These are phyloP conservation scores for Nitzschia sp. DNA, from an alignment of 108 stramenopile genomes.

Conservation along the genomic window DNA sequence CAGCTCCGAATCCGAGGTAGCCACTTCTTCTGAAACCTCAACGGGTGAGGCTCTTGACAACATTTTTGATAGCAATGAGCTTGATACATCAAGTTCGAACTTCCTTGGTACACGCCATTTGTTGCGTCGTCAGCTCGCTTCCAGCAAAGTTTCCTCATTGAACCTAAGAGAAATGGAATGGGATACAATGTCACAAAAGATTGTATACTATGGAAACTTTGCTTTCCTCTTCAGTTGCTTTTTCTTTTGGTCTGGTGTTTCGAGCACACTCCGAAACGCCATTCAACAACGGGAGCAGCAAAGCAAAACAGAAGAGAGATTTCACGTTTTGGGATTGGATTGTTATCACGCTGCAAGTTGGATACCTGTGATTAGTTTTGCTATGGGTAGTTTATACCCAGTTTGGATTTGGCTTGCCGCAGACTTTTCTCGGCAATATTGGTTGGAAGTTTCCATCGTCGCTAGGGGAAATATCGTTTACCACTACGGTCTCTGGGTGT, in stretches of 20 bases:
- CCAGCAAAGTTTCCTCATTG: neutral
- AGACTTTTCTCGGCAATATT: neutral
- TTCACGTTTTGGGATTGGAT: neutral
- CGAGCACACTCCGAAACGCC: neutral
- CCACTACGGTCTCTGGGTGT: neutral
- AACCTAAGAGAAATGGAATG: neutral
- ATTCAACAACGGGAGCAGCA: neutral
- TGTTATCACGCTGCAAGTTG: neutral
- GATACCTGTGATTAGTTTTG: neutral
- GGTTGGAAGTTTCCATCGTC: neutral
- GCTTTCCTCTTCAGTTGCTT: neutral
- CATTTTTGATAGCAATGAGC: neutral
- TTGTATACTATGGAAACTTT: neutral
- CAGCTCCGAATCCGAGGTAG: too few species aligned
- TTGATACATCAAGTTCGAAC: neutral
- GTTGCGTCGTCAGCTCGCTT: too few species aligned
- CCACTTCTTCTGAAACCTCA: neutral
- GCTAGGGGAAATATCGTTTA: neutral
- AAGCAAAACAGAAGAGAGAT: neutral
- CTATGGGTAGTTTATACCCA: constrained; percentile 1
- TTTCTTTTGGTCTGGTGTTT: constrained; percentile 1
- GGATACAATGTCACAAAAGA: neutral
- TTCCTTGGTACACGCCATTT: neutral
- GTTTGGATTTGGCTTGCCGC: neutral
- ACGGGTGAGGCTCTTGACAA: neutral